Evolutionary conservation across 768 basidiomycete species (phyloP).

Genomic region (Sutorius australiensis): DNA sequence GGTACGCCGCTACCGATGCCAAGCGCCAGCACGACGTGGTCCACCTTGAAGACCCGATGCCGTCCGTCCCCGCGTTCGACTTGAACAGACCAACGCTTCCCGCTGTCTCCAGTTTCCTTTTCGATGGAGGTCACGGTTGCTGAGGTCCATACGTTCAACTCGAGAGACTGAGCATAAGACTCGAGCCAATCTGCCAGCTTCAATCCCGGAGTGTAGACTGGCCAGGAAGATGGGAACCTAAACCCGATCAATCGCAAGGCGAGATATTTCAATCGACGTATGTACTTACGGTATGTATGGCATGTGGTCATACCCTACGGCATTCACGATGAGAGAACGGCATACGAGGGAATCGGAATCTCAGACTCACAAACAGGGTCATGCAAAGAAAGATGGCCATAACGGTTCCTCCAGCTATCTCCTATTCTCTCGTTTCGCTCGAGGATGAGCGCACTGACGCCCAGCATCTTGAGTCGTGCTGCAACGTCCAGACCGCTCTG

Average conservation of each 20-base stretch:
- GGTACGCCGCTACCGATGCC: constrained; percentile 9
- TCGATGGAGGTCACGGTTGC: not conserved
- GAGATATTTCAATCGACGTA: not conserved
- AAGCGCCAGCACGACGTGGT: not conserved
- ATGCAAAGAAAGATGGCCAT: not conserved
- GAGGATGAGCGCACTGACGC: not conserved
- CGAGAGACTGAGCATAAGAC: not conserved
- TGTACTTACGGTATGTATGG: constrained; percentile 52
- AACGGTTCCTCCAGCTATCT: not conserved
- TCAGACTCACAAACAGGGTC: not conserved
- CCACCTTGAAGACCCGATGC: not conserved
- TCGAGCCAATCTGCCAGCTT: constrained; percentile 53
- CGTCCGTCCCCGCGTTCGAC: not conserved
- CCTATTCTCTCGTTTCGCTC: not conserved
- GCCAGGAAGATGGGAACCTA: constrained; percentile 60
- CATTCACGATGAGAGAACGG: not conserved
- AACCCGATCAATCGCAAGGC: not conserved
- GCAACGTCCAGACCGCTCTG: not conserved
- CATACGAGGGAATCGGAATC: not conserved
- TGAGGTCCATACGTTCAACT: not conserved
- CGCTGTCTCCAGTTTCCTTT: not conserved
- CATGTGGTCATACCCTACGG: constrained; percentile 44
- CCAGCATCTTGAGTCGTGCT: not conserved
- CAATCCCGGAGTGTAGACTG: constrained; percentile 50
- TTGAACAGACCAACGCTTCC: not conserved